Evolutionary conservation across 352 stramenopile genomes (phyloP).

Genomic region (Globisporangium lucens): DNA sequence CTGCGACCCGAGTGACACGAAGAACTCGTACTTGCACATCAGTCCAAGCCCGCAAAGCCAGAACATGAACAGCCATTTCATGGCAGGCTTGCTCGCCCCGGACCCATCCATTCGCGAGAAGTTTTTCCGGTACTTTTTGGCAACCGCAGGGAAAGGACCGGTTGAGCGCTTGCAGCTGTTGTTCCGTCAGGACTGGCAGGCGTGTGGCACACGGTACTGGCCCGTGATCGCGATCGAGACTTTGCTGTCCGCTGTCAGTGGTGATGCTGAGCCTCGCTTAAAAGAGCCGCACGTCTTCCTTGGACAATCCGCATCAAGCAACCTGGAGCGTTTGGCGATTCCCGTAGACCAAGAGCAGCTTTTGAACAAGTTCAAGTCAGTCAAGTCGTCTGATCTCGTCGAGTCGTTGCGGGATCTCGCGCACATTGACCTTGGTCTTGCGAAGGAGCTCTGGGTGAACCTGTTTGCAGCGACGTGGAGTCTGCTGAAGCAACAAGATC

Average conservation of each 20-base stretch:
- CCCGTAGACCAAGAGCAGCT: constrained; percentile 19
- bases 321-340: background rate
- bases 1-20: constrained; percentile 61
- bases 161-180: constrained; percentile 62
- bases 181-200: constrained; percentile 83
- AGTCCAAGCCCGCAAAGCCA: constrained; percentile 55
- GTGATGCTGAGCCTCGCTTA: constrained; percentile 13
- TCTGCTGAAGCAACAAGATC: constrained; percentile 42
- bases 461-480: constrained; percentile 67
- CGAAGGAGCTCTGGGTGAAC: constrained; percentile 78
- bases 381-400: constrained; percentile 42
- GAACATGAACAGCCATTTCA: constrained; percentile 74
- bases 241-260: constrained; percentile 50
- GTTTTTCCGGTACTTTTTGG: constrained; percentile 76
- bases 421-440: constrained; percentile 83
- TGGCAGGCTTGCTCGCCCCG: constrained; percentile 75
- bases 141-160: constrained; percentile 32
- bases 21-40: constrained; percentile 72
- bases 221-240: constrained; percentile 75
- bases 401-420: constrained; percentile 60
- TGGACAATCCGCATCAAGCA: background rate
- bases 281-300: constrained; percentile 11
- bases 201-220: constrained; percentile 84
- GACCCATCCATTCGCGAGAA: constrained; percentile 56
- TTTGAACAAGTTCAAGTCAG: constrained; percentile 23